Conservation (phyloP, 2,329 filamentous ascomycete genomes). For the Zymoseptoria ardabiliae region DNA sequence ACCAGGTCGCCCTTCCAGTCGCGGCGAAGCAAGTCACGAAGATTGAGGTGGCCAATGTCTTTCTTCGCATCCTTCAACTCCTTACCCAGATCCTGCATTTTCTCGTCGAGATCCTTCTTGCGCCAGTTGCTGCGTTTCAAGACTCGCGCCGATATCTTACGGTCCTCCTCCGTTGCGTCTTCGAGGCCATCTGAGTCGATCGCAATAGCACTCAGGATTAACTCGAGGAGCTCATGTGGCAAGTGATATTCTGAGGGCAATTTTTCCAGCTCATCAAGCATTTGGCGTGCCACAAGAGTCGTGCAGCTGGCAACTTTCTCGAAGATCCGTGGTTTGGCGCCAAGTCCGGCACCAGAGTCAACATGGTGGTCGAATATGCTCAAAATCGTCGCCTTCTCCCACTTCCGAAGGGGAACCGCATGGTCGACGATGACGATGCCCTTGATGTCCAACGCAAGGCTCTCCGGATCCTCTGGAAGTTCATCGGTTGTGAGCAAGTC, state of each 20-base stretch:
- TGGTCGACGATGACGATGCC: conserved; percentile 44
- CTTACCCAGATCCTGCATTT: conserved; percentile 38
- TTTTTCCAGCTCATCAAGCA: conserved; percentile 40
- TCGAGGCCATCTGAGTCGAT: conserved; percentile 40
- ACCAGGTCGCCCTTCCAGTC: conserved; percentile 45
- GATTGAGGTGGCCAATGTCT: conserved; percentile 34
- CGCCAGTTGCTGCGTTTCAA: conserved; percentile 39
- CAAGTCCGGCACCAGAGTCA: conserved; percentile 35
- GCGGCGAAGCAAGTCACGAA: conserved; percentile 40
- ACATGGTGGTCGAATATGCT: conserved; percentile 43
- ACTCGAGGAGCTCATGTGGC: conserved; percentile 43
- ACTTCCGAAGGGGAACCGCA: conserved; percentile 36
- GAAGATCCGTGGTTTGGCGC: conserved; percentile 39
- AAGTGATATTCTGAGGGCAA: conserved; percentile 41
- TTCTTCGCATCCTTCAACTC: conserved; percentile 37
- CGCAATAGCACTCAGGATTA: conserved; percentile 41
- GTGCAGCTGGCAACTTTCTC: conserved; percentile 41
- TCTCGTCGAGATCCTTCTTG: conserved; percentile 32
- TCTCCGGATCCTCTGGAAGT: conserved; percentile 41
- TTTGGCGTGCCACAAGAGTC: conserved; percentile 40
- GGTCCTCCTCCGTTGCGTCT: conserved; percentile 34
- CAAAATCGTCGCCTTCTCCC: conserved; percentile 38
- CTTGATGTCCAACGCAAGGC: conserved; percentile 35
- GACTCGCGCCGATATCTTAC: conserved; percentile 33
- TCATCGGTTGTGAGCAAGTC: conserved; percentile 43